phyloP scores from a whole-genome alignment of 345 rosid species.

The Lepidium sativum region DNA sequence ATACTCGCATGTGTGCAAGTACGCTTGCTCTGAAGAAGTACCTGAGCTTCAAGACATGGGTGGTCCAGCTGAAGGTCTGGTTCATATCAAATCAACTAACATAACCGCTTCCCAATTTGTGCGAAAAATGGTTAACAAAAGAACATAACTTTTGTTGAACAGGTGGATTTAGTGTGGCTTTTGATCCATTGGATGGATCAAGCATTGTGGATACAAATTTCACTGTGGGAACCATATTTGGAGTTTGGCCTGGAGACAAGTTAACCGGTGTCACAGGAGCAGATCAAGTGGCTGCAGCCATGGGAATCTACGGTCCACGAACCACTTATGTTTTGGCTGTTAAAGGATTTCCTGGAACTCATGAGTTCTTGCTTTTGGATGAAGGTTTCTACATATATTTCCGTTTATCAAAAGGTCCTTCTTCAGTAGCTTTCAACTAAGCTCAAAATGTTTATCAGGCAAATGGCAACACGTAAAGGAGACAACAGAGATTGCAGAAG shows the following conservation, averaged over 20 bases:
- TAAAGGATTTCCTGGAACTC: slow-evolving; percentile 82
- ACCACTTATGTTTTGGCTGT: slow-evolving; percentile 86
- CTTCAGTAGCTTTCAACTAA: slow-evolving; percentile 3
- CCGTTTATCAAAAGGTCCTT: not conserved
- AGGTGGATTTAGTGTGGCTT: slow-evolving; percentile 93
- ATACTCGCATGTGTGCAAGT: slow-evolving; percentile 87
- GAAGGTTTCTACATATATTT: slow-evolving; percentile 52
- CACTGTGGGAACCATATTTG: slow-evolving; percentile 90
- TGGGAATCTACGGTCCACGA: slow-evolving; percentile 95
- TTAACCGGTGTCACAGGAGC: slow-evolving; percentile 71
- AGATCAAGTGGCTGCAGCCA: slow-evolving; percentile 92
- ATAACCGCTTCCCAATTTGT: not conserved
- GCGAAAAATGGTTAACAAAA: not conserved
- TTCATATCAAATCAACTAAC: not conserved
- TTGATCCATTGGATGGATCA: slow-evolving; percentile 86
- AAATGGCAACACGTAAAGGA: slow-evolving; percentile 97
- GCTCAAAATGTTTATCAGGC: slow-evolving; percentile 34
- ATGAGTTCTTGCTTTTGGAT: slow-evolving; percentile 96
- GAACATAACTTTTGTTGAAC: not conserved
- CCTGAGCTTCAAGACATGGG: slow-evolving; percentile 99
- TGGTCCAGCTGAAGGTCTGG: slow-evolving; percentile 78
- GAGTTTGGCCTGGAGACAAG: slow-evolving; percentile 98
- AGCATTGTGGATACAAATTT: slow-evolving; percentile 86
- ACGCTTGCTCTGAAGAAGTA: slow-evolving; percentile 94
- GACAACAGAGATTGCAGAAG: slow-evolving; percentile 76